Percentiles rank a stretch among this genome's conserved stretches.
Evolutionary conservation across 139 green algal species (phyloP).

Genomic region (Astrephomene gubernaculifera): DNA sequence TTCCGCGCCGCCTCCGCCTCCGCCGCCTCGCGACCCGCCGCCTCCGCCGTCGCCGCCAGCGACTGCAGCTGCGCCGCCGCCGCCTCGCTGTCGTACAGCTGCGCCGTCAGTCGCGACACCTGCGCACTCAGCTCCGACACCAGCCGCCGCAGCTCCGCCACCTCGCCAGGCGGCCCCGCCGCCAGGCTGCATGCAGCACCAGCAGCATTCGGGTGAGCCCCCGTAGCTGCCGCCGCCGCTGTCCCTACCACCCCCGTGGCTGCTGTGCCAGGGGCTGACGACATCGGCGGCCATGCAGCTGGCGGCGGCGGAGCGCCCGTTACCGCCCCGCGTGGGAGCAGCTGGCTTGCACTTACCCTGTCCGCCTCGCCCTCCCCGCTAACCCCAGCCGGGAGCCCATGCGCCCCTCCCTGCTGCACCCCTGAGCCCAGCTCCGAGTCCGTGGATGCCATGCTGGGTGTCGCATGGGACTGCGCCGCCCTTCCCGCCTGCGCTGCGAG

Average conservation of each 20-base stretch:
- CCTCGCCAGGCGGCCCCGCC: background rate
- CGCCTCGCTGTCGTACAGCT: conserved; percentile 20
- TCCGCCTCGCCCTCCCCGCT: background rate
- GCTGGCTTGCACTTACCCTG: background rate
- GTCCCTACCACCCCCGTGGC: no score
- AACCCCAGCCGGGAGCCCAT: no score
- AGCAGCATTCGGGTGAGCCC: no score
- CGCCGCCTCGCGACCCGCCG: conserved; percentile 21
- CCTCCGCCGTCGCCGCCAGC: conserved; percentile 10
- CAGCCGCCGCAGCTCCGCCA: conserved; percentile 8
- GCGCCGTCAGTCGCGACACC: background rate
- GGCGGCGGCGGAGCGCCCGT: background rate
- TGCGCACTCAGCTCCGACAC: conserved; percentile 12
- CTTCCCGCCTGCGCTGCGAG: background rate
- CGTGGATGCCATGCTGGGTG: background rate
- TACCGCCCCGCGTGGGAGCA: no score
- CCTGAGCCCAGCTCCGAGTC: background rate
- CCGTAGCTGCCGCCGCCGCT: background rate
- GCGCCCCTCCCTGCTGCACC: background rate
- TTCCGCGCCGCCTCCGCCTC: conserved; percentile 23
- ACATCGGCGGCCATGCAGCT: background rate
- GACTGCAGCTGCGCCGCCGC: conserved; percentile 32
- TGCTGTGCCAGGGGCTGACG: background rate
- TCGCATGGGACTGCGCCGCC: background rate
- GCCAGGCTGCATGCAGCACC: background rate